Percentiles rank a stretch among this genome's conserved stretches.
Conservation (phyloP, 169 alveolate genomes). For the Eimeria tenella region DNA sequence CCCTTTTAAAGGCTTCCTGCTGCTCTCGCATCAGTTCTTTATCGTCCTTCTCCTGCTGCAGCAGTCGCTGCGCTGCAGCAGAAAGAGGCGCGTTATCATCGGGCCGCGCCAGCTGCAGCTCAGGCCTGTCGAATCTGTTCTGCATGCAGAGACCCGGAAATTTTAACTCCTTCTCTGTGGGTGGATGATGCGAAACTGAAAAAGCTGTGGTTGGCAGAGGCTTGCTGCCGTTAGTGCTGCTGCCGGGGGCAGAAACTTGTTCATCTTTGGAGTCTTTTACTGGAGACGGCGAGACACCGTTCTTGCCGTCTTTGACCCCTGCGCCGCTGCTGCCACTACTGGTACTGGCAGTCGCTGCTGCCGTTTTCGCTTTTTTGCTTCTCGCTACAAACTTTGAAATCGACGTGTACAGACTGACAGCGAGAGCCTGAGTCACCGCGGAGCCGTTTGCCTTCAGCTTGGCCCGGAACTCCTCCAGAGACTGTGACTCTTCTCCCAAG, state of each 20-base stretch:
- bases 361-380: background rate
- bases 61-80: constrained; percentile 53
- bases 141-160: constrained; percentile 81
- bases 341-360: background rate
- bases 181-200: constrained; percentile 4
- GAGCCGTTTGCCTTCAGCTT: constrained; percentile 78
- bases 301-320: background rate
- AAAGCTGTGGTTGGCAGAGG: constrained; percentile 12
- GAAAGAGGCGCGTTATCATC: constrained; percentile 70
- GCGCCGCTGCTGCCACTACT: background rate
- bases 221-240: constrained; percentile 18
- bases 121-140: constrained; percentile 68
- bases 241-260: background rate
- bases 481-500: constrained; percentile 73
- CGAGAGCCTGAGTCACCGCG: constrained; percentile 77
- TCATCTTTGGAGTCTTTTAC: background rate
- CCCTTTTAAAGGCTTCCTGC: constrained; percentile 68
- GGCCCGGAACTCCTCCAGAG: constrained; percentile 67
- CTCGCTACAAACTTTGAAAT: constrained; percentile 57
- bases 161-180: constrained; percentile 71
- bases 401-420: constrained; percentile 80
- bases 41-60: constrained; percentile 79
- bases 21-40: constrained; percentile 75
- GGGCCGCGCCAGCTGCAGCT: constrained; percentile 78
- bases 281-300: background rate